A percentile compares a stretch with the other conserved stretches of the same genome.
Conservation (phyloP, 2,329 filamentous ascomycete species). For the Diaporthe citriasiana region DNA sequence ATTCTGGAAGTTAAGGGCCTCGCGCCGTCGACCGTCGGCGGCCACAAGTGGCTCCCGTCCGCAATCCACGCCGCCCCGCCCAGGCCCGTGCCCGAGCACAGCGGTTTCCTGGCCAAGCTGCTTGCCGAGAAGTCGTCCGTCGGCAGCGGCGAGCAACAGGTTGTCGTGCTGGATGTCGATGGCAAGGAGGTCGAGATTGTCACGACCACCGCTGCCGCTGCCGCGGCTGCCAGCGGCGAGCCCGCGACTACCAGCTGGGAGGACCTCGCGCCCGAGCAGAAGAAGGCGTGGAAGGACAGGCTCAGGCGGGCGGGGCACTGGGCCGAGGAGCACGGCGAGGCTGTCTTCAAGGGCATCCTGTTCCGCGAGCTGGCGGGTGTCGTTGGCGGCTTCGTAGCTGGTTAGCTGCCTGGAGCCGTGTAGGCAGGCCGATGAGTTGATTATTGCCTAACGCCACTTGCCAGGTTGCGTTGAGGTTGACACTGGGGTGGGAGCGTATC, state of each 20-base stretch:
- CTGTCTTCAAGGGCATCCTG: slow-evolving; percentile 80
- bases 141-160: slow-evolving; percentile 21
- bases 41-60: slow-evolving; percentile 68
- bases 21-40: slow-evolving; percentile 69
- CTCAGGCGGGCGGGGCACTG: slow-evolving; percentile 79
- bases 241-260: slow-evolving; percentile 69
- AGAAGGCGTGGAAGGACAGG: slow-evolving; percentile 76
- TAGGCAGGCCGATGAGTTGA: background rate
- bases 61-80: slow-evolving; percentile 39
- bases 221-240: background rate
- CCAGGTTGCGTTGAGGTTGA: background rate
- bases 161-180: slow-evolving; percentile 46
- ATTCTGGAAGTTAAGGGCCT: slow-evolving; percentile 75
- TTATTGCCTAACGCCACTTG: background rate
- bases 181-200: slow-evolving; percentile 49
- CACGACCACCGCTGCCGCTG: background rate
- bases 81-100: slow-evolving; percentile 6
- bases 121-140: slow-evolving; percentile 37
- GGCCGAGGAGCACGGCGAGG: slow-evolving; percentile 84
- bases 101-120: slow-evolving; percentile 39
- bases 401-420: slow-evolving; percentile 47
- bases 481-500: background rate
- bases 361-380: slow-evolving; percentile 80
- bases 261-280: slow-evolving; percentile 74
- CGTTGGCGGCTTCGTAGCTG: slow-evolving; percentile 67